phyloP scores from a whole-genome alignment of 345 rosid genomes.

The Theobroma cacao region DNA sequence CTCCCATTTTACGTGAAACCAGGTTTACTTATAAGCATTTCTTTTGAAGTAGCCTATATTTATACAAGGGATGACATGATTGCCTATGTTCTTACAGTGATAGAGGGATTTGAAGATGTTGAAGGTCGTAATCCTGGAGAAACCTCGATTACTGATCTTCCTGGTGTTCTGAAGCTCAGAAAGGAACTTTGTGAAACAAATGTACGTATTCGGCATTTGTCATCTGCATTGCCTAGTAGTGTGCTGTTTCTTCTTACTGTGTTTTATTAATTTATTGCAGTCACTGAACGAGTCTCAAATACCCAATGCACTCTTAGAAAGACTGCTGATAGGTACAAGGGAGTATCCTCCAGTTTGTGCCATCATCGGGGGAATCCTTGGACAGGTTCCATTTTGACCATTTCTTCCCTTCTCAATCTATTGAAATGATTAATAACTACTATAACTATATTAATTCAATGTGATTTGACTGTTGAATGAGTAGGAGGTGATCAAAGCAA shows the following conservation, averaged over 20 bases:
- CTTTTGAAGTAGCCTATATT: neutral
- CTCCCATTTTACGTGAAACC: neutral
- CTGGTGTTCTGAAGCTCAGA: constrained; percentile 55
- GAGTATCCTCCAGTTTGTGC: constrained; percentile 96
- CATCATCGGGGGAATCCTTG: constrained; percentile 83
- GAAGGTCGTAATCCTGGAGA: constrained; percentile 58
- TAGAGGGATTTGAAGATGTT: constrained; percentile 72
- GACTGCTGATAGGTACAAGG: constrained; percentile 45
- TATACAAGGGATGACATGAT: neutral
- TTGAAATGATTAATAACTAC: neutral
- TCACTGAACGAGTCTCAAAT: constrained; percentile 53
- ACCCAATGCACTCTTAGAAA: constrained; percentile 65
- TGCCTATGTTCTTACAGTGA: constrained; percentile 41
- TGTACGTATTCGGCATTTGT: constrained; percentile 30
- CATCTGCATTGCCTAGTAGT: neutral
- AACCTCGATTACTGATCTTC: constrained; percentile 52
- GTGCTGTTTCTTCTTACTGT: neutral
- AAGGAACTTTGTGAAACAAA: constrained; percentile 70
- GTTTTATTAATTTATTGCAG: constrained; percentile 34
- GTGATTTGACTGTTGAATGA: neutral
- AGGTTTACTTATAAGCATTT: neutral
- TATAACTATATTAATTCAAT: neutral
- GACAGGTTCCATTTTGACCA: constrained; percentile 53
- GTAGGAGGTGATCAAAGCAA: constrained; percentile 90
- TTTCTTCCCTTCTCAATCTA: neutral